Conservation (phyloP, 139 green algal species). For the Penium margaritaceum region DNA sequence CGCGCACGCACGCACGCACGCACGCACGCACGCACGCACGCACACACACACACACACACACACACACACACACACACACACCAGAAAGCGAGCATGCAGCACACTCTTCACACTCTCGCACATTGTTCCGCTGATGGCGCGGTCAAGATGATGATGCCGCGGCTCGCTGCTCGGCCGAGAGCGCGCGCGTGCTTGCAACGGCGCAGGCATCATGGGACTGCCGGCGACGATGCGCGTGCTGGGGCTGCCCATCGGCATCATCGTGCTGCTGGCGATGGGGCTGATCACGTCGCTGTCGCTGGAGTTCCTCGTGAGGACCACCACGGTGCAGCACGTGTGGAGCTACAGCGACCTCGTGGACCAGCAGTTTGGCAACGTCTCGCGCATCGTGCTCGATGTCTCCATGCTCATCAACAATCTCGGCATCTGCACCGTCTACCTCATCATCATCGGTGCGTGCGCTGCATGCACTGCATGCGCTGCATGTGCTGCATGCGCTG, state of each 20-base stretch:
- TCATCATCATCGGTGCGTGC: slow-evolving; percentile 39
- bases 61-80: too few relatives aligned
- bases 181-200: slow-evolving; percentile 20
- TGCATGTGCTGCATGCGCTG: too few relatives aligned
- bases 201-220: slow-evolving; percentile 40
- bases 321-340: slow-evolving; percentile 22
- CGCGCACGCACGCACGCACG: too few relatives aligned
- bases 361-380: background rate
- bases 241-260: slow-evolving; percentile 28
- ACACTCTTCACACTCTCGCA: too few relatives aligned
- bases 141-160: too few relatives aligned
- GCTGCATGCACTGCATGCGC: too few relatives aligned
- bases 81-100: too few relatives aligned
- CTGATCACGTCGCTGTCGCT: slow-evolving; percentile 18
- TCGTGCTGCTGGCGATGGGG: slow-evolving; percentile 17
- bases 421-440: slow-evolving; percentile 29
- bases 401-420: slow-evolving; percentile 30
- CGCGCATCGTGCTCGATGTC: slow-evolving; percentile 17
- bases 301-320: slow-evolving; percentile 17
- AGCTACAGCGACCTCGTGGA: slow-evolving; percentile 31
- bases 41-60: too few relatives aligned
- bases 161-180: slow-evolving; percentile 19
- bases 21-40: too few relatives aligned
- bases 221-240: slow-evolving; percentile 31
- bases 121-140: too few relatives aligned